Evolutionary conservation across 495 filamentous ascomycete genomes (phyloP), one percentile per base, ranked within the genome.

Genomic region (Penicillium riverlandense): DNA sequence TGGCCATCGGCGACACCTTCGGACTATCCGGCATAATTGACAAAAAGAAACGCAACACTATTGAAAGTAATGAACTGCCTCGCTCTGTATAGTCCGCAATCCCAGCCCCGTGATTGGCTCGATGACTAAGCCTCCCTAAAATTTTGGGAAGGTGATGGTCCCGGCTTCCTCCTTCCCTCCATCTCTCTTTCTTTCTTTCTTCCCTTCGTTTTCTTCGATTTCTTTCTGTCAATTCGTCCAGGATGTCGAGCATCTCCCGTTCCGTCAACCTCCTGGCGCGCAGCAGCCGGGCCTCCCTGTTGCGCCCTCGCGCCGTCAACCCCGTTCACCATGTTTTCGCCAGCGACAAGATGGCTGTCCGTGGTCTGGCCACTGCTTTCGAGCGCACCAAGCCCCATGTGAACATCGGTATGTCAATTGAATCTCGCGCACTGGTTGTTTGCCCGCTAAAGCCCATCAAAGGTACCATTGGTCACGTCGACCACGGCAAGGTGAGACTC

Each of bases 391-490:
- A 97, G 76, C 92, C 94, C 41, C 92, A 98, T 62, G 90, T 97
- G 50, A 98, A 98, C 71, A 91, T 98, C 59, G 92, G 88, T 90
- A 77, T 53, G 75, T 22, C 22, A 22, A 44, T 29, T 8, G 8
- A 4, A 8, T 11, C 11, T 29, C 35, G 44, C 9, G 29, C 28
- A 22, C 9, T 30, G n/a, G 2, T 38, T 41, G 29, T 45, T 30
- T n/a, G 16, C 34, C 41, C 38, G 31, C 49, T 53, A 44, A 37
- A 40, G 22, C 46, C 35, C 40, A 35, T 44, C 8, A 41, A 49
- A 91, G 86, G 90, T 67, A 98, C 92, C 53, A 98, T 98, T 72
- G 92, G 92, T 50, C 92, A 98, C 74, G 92, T 98, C 67, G 92
- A 98, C 79, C 92, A 98, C 70, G 92, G 92, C 74, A 98, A 98